phyloP scores from a whole-genome alignment of 495 filamentous ascomycete species.

The Aspergillus steynii region DNA sequence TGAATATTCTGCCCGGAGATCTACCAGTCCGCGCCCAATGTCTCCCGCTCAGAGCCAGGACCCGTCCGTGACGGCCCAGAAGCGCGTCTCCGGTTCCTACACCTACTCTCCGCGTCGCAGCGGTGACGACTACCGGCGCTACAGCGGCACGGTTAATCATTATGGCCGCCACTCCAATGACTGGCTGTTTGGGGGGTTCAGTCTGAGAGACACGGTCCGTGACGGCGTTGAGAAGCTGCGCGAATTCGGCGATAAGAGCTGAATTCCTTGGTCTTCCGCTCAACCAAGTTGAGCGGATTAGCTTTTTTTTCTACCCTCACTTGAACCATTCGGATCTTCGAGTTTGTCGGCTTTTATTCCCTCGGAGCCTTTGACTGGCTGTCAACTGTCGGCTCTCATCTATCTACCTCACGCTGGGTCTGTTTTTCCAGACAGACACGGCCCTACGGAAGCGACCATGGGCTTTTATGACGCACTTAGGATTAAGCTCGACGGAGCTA shows the following conservation, averaged over 20 bases:
- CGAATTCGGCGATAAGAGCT: slow-evolving; percentile 34
- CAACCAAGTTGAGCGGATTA: neutral
- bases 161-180: slow-evolving; percentile 52
- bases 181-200: slow-evolving; percentile 52
- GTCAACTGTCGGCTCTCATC: neutral
- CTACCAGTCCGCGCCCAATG: slow-evolving; percentile 25
- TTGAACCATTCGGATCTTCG: neutral
- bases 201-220: slow-evolving; percentile 46
- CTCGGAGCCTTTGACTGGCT: neutral
- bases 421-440: neutral
- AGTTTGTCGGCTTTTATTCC: neutral
- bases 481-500: neutral
- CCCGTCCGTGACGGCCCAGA: slow-evolving; percentile 17
- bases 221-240: slow-evolving; percentile 52
- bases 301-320: neutral
- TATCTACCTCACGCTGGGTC: neutral
- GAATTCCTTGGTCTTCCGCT: slow-evolving; percentile 9
- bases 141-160: slow-evolving; percentile 43
- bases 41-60: slow-evolving; percentile 25
- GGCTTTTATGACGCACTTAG: neutral
- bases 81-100: slow-evolving; percentile 9
- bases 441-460: neutral
- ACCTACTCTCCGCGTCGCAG: slow-evolving; percentile 25
- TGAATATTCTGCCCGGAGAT: slow-evolving; percentile 9
- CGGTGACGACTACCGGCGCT: slow-evolving; percentile 42